Percentiles rank a stretch among this genome's conserved stretches.
These are phyloP conservation scores for Stephania japonica DNA, from an alignment of 164 flowering plant species.

Conservation along the genomic window DNA sequence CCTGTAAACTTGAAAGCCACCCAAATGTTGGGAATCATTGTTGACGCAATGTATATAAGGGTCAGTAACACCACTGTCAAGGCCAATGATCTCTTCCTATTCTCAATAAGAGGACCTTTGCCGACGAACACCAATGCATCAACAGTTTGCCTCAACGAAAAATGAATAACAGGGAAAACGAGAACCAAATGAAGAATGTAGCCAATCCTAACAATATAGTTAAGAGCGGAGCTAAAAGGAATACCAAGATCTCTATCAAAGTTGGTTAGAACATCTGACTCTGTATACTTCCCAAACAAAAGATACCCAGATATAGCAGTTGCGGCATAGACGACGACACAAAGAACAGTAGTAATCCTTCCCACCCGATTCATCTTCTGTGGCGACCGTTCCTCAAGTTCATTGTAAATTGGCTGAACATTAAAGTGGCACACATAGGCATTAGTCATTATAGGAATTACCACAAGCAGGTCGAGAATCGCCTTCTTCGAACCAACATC, in stretches of 20 bases:
- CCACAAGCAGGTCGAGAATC: slow-evolving; percentile 83
- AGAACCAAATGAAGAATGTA: slow-evolving; percentile 83
- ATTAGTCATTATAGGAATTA: slow-evolving; percentile 90
- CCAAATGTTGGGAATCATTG: slow-evolving; percentile 94
- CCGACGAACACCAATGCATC: slow-evolving; percentile 61
- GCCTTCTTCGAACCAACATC: slow-evolving; percentile 75
- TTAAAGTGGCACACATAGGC: slow-evolving; percentile 92
- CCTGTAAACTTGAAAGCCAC: slow-evolving; percentile 98
- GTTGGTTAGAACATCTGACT: slow-evolving; percentile 81
- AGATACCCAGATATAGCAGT: slow-evolving; percentile 80
- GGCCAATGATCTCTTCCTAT: slow-evolving; percentile 64
- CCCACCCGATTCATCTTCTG: slow-evolving; percentile 87
- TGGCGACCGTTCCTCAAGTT: slow-evolving; percentile 76
- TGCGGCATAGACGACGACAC: slow-evolving; percentile 61
- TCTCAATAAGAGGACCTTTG: slow-evolving; percentile 60
- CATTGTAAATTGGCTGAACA: slow-evolving; percentile 93
- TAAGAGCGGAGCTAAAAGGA: slow-evolving; percentile 60
- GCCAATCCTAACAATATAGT: slow-evolving; percentile 77
- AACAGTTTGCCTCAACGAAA: slow-evolving; percentile 88
- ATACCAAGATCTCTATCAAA: slow-evolving; percentile 87
- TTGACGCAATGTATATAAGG: slow-evolving; percentile 68
- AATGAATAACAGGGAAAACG: slow-evolving; percentile 94
- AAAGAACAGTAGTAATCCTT: slow-evolving; percentile 67
- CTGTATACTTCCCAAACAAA: slow-evolving; percentile 77
- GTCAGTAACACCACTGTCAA: slow-evolving; percentile 55